Percentiles rank a stretch among this genome's conserved stretches.
These are phyloP conservation scores for Neurospora sp. DNA, from an alignment of 495 filamentous ascomycete genomes.

Conservation along the genomic window DNA sequence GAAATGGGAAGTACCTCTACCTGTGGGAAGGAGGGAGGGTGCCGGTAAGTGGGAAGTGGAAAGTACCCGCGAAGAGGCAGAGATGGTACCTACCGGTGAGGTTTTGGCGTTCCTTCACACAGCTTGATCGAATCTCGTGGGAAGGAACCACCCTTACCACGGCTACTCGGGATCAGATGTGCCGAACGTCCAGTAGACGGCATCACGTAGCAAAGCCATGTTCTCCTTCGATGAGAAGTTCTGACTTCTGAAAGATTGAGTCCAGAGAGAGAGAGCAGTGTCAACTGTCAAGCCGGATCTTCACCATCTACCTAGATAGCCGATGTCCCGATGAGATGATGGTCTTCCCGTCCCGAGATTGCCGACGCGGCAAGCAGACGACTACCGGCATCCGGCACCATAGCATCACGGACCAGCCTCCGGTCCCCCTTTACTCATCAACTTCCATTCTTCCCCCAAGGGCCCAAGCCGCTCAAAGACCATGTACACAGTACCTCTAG, in stretches of 20 bases:
- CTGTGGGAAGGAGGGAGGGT: background rate
- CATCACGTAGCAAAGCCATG: background rate
- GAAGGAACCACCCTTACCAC: background rate
- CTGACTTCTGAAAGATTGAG: background rate
- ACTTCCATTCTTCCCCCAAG: background rate
- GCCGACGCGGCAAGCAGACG: background rate
- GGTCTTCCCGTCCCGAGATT: background rate
- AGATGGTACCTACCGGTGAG: background rate
- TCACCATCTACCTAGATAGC: background rate
- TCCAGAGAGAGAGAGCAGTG: background rate
- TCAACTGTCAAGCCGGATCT: background rate
- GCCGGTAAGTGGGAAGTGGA: too few species aligned
- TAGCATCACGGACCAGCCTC: background rate
- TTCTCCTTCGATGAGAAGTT: background rate
- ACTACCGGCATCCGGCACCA: background rate
- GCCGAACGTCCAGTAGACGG: background rate
- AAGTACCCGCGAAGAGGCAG: background rate
- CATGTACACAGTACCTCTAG: background rate
- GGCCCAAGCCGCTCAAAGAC: background rate
- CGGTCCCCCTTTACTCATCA: background rate
- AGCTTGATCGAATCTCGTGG: too few species aligned
- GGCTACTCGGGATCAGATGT: background rate
- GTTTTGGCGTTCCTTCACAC: background rate
- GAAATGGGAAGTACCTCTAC: background rate
- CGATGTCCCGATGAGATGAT: too few species aligned